phyloP scores from a whole-genome alignment of 106 monocot species.

The Dioscorea alata region DNA sequence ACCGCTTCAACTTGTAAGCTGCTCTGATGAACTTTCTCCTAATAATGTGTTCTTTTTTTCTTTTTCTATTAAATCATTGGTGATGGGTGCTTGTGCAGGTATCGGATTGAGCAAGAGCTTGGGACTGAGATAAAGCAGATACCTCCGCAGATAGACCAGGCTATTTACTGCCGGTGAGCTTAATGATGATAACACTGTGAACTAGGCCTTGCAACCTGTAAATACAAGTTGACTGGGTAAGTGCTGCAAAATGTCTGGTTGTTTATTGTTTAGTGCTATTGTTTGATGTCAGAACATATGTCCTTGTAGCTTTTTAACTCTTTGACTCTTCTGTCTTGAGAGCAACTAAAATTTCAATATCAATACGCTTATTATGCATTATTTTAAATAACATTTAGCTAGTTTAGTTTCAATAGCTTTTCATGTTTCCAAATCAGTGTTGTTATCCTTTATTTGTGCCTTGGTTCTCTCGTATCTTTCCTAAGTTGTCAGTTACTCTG shows the following conservation, averaged over 20 bases:
- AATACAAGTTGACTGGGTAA: conserved; percentile 17
- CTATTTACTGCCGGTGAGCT: conserved; percentile 94
- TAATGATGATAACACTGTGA: background rate
- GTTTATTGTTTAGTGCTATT: too few relatives aligned
- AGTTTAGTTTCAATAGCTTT: conserved; percentile 46
- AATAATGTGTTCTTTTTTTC: background rate
- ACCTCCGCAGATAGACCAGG: conserved; percentile 85
- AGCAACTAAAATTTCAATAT: too few relatives aligned
- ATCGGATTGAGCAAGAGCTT: conserved; percentile 93
- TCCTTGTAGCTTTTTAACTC: too few relatives aligned
- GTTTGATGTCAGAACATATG: too few relatives aligned
- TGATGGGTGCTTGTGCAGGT: conserved; percentile 23
- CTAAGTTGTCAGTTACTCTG: conserved; percentile 60
- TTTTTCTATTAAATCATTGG: background rate
- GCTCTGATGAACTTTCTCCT: background rate
- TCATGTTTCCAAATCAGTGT: too few relatives aligned
- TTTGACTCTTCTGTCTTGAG: too few relatives aligned
- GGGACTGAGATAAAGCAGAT: conserved; percentile 96
- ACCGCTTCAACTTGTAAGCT: conserved; percentile 87
- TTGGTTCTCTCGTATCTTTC: too few relatives aligned
- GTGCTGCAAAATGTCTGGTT: background rate
- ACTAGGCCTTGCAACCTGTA: conserved; percentile 10
- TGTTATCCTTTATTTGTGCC: too few relatives aligned
- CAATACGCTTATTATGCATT: too few relatives aligned
- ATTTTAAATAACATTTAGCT: conserved; percentile 72